phyloP scores from a whole-genome alignment of 345 rosid species.

The Gossypium longicalyx region DNA sequence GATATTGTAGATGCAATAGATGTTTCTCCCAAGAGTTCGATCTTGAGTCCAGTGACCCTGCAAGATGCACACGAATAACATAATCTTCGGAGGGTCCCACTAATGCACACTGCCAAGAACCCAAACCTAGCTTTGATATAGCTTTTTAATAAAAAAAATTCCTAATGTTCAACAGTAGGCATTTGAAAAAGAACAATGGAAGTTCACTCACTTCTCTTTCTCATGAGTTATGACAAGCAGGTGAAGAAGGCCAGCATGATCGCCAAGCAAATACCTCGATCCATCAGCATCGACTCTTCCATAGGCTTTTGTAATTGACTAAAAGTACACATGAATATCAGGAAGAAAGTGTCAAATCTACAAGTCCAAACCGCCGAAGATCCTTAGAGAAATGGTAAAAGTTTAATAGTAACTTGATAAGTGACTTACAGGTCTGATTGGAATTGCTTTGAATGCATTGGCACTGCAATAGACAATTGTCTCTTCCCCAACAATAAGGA shows the following conservation, averaged over 20 bases:
- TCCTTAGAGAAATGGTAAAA: conserved; percentile 6
- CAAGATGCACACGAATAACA: conserved; percentile 19
- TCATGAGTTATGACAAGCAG: conserved; percentile 89
- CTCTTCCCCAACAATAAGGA: conserved; percentile 92
- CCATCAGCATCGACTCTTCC: conserved; percentile 98
- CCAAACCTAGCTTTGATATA: neutral
- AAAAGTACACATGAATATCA: conserved; percentile 17
- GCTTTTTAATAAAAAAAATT: neutral
- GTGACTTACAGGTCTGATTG: conserved; percentile 69
- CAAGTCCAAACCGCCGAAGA: neutral
- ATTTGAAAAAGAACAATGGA: neutral
- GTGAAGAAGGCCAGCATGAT: conserved; percentile 82
- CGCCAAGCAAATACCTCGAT: conserved; percentile 91
- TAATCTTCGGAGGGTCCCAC: conserved; percentile 11
- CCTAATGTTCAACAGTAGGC: neutral
- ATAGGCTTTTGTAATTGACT: conserved; percentile 88
- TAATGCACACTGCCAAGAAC: neutral
- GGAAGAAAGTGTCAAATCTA: conserved; percentile 16
- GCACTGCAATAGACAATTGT: conserved; percentile 92
- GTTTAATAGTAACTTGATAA: conserved; percentile 8
- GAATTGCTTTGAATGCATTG: conserved; percentile 76
- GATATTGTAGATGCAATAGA: conserved; percentile 91
- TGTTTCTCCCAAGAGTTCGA: conserved; percentile 94
- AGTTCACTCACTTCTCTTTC: conserved; percentile 70
- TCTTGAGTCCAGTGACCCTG: conserved; percentile 94